Base-by-base conservation (phyloP, 257 asterid species). In the Lithospermum erythrorhizon region DNA sequence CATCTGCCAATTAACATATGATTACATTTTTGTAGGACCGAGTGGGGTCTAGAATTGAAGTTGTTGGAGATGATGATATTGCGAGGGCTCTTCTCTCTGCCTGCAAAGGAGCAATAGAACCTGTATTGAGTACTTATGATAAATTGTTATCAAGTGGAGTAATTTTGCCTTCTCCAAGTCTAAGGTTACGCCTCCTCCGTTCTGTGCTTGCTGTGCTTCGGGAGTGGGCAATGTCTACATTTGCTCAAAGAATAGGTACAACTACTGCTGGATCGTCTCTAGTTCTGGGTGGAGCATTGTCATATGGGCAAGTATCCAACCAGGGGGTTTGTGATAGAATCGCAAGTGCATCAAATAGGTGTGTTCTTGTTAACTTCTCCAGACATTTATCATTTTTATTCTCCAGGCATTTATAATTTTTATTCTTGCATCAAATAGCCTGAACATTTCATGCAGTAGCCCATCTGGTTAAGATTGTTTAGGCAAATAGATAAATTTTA, bases 301-400 rank as follows among this genome's bases (percentile, higher is more conserved):
- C 94, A 18, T 52, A 67, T 8, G 87, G 90, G 53, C 95, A 83
- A 63, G 72, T 86, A 58, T 70, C 66, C 61, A 84, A 80, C 67
- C 95, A 86, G 76, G 95, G 95, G 45, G 82, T 84, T 45, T 95
- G 95, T 16, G 96, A 89, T 76, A 89, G 81, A 74, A 84, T 93
- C 73, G 72, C 91, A 5, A 93, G 94, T 62, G 87, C 94, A 9
- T 89, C 96, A 27, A 93, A 84, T 73, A 82, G 97, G 98, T 82
- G 58, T 29, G 73, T 54, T 55, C 53, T 30, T 63, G 21, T 25
- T 52, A 48, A 30, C 58, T 59, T 23, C 24, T 19, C 24, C 21
- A n/a, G 15, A 5, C 21, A 13, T 53, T 53, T 2, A 19, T n/a
- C 16, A 18, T 5, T 53, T 22, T 19, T 53, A 20, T 20, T 53